A percentile compares a stretch with the other conserved stretches of the same genome.
These are phyloP conservation scores for Saccharomyces hybrid DNA, from an alignment of 1,139 yeast species.

Conservation along the genomic window DNA sequence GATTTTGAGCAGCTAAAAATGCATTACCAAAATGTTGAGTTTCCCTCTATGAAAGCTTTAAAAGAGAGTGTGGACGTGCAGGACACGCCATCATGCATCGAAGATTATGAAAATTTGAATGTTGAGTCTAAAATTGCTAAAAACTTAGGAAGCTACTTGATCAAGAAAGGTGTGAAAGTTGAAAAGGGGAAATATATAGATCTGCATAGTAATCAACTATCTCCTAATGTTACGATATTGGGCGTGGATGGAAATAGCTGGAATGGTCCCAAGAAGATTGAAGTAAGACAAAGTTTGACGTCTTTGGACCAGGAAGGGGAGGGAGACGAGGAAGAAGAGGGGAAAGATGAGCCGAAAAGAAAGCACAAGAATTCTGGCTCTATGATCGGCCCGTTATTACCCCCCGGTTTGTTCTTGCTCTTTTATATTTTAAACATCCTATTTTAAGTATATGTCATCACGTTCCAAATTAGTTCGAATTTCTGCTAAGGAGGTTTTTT, in stretches of 20 bases:
- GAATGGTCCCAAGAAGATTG: slow-evolving; percentile 1
- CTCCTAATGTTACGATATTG: slow-evolving; percentile 13
- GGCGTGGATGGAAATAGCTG: slow-evolving; percentile 14
- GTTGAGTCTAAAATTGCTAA: slow-evolving; percentile 43
- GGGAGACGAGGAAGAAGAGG: background rate
- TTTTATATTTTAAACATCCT: background rate
- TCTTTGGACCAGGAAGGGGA: background rate
- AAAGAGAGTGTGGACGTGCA: background rate
- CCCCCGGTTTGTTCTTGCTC: background rate
- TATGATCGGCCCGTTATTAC: background rate
- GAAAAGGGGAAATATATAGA: slow-evolving; percentile 42
- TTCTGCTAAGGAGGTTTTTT: too few relatives aligned
- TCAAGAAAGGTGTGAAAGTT: slow-evolving; percentile 42
- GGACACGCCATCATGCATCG: slow-evolving; percentile 33
- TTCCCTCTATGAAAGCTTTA: slow-evolving; percentile 23
- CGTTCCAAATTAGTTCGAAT: too few relatives aligned
- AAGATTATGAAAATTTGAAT: slow-evolving; percentile 46
- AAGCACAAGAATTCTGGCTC: background rate
- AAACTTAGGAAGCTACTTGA: slow-evolving; percentile 39
- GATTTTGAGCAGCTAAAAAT: slow-evolving; percentile 49
- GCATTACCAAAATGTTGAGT: slow-evolving; percentile 37
- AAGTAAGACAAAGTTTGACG: background rate
- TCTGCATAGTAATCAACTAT: slow-evolving; percentile 32
- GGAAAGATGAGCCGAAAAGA: background rate
- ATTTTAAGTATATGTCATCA: background rate